Evolutionary conservation across 768 basidiomycete species (phyloP), one percentile per base, ranked within the genome.

Genomic region (Pisolithus albus): DNA sequence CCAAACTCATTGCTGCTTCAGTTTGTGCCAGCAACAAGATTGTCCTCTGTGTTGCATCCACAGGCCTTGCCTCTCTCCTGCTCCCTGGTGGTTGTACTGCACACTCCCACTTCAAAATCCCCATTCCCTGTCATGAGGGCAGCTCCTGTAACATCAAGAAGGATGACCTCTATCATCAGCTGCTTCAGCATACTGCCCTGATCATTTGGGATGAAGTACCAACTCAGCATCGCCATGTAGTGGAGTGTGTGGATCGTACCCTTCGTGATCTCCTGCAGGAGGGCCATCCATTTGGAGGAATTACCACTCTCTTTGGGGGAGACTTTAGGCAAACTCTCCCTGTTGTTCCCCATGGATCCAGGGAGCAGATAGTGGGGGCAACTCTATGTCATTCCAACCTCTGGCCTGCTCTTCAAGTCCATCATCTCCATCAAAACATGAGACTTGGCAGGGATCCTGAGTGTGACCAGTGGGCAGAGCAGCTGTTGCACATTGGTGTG

Each of bases 301-400:
- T 77, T 7, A 71, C 71, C 24, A 56, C 75, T 0, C 49, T 80
- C 2, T 75, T 78, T 67, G 75, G 73, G 47, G 79, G 76, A 1
- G 76, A 80, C 56, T 79, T 74, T 47, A 65, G 66, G 6, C 78
- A 79, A 53, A 76, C 60, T 0, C 64, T 79, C 0, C 77, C 76
- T 38, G 72, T 80, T 0, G 61, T 80, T 8, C 57, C 54, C 0
- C 59, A 64, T 52, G 76, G 74, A 2, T 61, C 66, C 0, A 49
- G 67, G 19, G 61, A 62, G 36, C 63, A 74, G 6, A 73, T 74
- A 54, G 59, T 76, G 24, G 58, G 49, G 54, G 70, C 71, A 9
- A 64, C 60, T 7, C 51, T 76, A 7, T 61, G 57, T 32, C 34
- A 55, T 15, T 77, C 73, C 30, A n/a, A 49, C 4, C 56, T 78